Conservation (phyloP, 192 early-diverging fungal species). For the Radiomyces spectabilis region DNA sequence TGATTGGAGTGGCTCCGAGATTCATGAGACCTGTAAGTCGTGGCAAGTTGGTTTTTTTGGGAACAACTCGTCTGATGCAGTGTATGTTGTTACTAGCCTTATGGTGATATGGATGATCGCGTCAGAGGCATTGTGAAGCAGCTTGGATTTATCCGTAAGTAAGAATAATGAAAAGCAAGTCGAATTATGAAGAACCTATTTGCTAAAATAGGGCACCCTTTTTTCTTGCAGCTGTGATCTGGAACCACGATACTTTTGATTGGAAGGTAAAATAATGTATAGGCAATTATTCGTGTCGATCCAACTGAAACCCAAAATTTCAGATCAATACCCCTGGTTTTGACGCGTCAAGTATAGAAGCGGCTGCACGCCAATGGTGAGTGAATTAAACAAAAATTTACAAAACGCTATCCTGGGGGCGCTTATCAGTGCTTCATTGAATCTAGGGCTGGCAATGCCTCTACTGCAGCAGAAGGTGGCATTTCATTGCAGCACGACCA, state of each 20-base stretch:
- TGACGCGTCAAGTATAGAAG: too few species aligned
- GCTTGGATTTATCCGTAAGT: conserved; percentile 33
- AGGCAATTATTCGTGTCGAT: too few species aligned
- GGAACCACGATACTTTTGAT: conserved; percentile 39
- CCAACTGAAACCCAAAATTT: too few species aligned
- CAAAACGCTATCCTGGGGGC: too few species aligned
- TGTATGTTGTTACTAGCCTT: too few species aligned
- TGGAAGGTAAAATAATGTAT: conserved; percentile 25
- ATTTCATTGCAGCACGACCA: conserved; percentile 45
- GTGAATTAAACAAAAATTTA: too few species aligned
- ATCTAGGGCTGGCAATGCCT: conserved; percentile 27
- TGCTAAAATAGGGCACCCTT: too few species aligned
- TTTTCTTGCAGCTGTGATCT: conserved; percentile 31
- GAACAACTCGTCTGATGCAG: too few species aligned
- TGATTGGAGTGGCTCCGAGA: conserved; percentile 33
- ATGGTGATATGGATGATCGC: conserved; percentile 58
- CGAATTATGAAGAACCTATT: too few species aligned
- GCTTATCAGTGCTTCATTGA: too few species aligned
- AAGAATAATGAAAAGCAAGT: neutral
- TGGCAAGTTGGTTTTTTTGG: neutral
- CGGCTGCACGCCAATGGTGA: too few species aligned
- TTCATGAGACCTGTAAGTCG: conserved; percentile 38
- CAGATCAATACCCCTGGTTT: too few species aligned
- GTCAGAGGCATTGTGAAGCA: conserved; percentile 42
- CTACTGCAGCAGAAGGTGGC: conserved; percentile 27